A percentile compares a stretch with the other conserved stretches of the same genome.
Conservation (phyloP, 1,139 yeast genomes). For the Tardiomyces digboiensis region DNA sequence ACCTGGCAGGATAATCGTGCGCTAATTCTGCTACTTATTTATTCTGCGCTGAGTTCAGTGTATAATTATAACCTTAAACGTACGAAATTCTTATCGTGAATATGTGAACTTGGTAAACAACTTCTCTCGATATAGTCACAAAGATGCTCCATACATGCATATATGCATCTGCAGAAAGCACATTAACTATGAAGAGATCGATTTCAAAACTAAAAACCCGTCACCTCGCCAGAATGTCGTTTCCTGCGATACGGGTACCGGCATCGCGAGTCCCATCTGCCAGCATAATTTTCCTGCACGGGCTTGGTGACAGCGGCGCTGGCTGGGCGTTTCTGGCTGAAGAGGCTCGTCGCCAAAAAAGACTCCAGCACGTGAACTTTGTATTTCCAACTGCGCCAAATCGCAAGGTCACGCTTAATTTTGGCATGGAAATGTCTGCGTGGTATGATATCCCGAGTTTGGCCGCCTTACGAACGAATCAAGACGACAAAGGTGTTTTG, state of each 20-base stretch:
- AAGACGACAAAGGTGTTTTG: slow-evolving; percentile 58
- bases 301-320: slow-evolving; percentile 82
- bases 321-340: slow-evolving; percentile 77
- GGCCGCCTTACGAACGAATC: slow-evolving; percentile 37
- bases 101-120: too few relatives aligned
- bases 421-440: slow-evolving; percentile 62
- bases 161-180: too few relatives aligned
- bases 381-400: slow-evolving; percentile 86
- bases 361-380: slow-evolving; percentile 55
- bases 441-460: slow-evolving; percentile 79
- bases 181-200: too few relatives aligned
- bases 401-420: slow-evolving; percentile 57
- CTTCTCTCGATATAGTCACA: not conserved
- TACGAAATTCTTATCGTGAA: too few relatives aligned
- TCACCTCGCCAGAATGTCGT: too few relatives aligned
- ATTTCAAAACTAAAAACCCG: too few relatives aligned
- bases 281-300: slow-evolving; percentile 76
- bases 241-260: slow-evolving; percentile 7
- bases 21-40: too few relatives aligned
- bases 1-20: not conserved
- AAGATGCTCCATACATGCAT: not conserved
- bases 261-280: slow-evolving; percentile 35
- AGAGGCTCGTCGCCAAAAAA: slow-evolving; percentile 30
- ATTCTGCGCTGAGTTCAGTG: too few relatives aligned
- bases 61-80: too few relatives aligned